A percentile compares a stretch with the other conserved stretches of the same genome.
Conservation (phyloP, 345 rosid species). For the Boechera stricta region DNA sequence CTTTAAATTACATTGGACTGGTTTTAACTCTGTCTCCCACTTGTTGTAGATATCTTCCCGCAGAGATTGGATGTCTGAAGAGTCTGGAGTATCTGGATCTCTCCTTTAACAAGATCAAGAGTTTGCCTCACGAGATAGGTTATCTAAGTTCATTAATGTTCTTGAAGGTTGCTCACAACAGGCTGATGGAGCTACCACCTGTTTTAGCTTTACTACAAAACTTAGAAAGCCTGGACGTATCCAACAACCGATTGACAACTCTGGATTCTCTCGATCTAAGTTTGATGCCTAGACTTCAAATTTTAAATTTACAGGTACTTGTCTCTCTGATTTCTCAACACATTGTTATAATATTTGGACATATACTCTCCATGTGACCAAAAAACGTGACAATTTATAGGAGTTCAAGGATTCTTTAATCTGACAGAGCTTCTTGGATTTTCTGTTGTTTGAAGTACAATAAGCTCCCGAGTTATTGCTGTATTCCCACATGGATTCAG, state of each 20-base stretch:
- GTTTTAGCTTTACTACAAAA: conserved; percentile 70
- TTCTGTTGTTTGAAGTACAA: conserved; percentile 62
- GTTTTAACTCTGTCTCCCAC: conserved; percentile 30
- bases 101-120: conserved; percentile 91
- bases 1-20: conserved; percentile 5
- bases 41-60: conserved; percentile 81
- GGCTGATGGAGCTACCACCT: conserved; percentile 68
- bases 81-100: conserved; percentile 85
- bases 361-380: neutral
- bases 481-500: conserved; percentile 86
- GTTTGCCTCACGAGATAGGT: conserved; percentile 75
- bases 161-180: conserved; percentile 85
- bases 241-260: conserved; percentile 79
- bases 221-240: conserved; percentile 80
- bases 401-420: conserved; percentile 27
- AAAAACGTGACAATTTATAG: neutral
- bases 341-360: conserved; percentile 1
- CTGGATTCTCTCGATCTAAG: conserved; percentile 74
- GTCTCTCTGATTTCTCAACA: neutral
- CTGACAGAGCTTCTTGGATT: conserved; percentile 37
- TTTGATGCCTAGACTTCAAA: conserved; percentile 70
- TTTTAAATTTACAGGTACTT: conserved; percentile 83
- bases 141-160: conserved; percentile 67
- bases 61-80: conserved; percentile 89
- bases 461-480: conserved; percentile 68